These are phyloP conservation scores for Boletus tomentosulus DNA, from an alignment of 768 basidiomycete species.

Conservation along the genomic window DNA sequence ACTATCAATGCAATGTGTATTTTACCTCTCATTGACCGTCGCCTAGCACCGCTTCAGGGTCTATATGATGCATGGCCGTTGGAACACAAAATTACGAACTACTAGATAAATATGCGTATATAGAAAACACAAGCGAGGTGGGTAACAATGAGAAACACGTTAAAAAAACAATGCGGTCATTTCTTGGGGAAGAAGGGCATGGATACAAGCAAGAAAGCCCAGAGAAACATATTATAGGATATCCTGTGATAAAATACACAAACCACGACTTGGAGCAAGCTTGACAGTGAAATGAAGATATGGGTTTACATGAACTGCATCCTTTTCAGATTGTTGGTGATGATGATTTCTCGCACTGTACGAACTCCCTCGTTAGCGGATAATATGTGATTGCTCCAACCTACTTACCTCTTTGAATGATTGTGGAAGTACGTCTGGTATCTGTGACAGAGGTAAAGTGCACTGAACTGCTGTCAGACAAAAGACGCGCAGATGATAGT, in stretches of 20 bases:
- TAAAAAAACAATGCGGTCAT: constrained; percentile 13
- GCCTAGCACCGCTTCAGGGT: neutral
- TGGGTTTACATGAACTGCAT: constrained; percentile 36
- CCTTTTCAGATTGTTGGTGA: constrained; percentile 59
- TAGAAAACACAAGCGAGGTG: neutral
- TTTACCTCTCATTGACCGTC: neutral
- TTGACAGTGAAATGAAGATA: constrained; percentile 1
- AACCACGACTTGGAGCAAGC: constrained; percentile 5
- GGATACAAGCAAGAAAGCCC: constrained; percentile 15
- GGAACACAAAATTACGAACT: constrained; percentile 7
- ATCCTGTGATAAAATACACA: constrained; percentile 16
- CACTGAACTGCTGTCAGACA: constrained; percentile 39
- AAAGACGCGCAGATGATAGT: neutral
- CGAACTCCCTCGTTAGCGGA: constrained; percentile 1
- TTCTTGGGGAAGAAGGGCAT: constrained; percentile 11
- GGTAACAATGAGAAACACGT: neutral
- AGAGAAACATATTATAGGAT: constrained; percentile 13
- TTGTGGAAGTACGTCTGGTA: constrained; percentile 65
- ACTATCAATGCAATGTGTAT: constrained; percentile 15
- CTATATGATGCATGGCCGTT: constrained; percentile 3
- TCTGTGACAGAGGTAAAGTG: constrained; percentile 83
- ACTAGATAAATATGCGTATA: constrained; percentile 30
- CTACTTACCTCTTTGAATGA: constrained; percentile 65
- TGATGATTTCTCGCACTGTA: constrained; percentile 66
- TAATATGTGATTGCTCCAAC: neutral